phyloP scores from a whole-genome alignment of 306 rosid genomes.

The Lotus japonicus region DNA sequence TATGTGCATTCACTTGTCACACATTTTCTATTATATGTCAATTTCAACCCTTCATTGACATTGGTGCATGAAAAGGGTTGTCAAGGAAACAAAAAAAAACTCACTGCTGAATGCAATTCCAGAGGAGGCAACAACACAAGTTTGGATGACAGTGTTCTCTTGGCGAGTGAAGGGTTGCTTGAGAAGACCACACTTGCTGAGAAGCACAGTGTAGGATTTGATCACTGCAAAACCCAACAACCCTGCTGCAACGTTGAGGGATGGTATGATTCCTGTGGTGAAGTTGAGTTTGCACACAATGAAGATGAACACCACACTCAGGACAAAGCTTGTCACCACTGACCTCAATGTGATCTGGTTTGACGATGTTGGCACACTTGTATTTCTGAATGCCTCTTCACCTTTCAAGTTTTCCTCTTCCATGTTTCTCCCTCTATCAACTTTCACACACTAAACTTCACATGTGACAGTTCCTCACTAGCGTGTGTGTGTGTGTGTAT shows the following conservation, averaged over 20 bases:
- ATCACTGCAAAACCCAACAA: slow-evolving; percentile 61
- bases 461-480: no score
- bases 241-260: slow-evolving; percentile 72
- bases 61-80: not conserved
- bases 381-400: slow-evolving; percentile 41
- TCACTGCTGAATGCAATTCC: slow-evolving; percentile 83
- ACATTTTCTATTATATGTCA: no score
- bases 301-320: slow-evolving; percentile 52
- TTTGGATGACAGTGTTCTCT: slow-evolving; percentile 73
- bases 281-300: slow-evolving; percentile 68
- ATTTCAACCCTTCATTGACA: no score
- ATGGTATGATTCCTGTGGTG: slow-evolving; percentile 69
- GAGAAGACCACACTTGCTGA: slow-evolving; percentile 37
- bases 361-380: slow-evolving; percentile 50
- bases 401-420: slow-evolving; percentile 9
- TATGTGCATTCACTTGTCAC: not conserved
- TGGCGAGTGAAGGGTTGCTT: slow-evolving; percentile 72
- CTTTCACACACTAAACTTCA: not conserved
- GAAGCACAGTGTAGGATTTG: slow-evolving; percentile 38
- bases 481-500: no score
- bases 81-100: not conserved
- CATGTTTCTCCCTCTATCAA: not conserved
- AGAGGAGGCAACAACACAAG: slow-evolving; percentile 77
- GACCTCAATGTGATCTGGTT: slow-evolving; percentile 53
- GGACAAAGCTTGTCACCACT: slow-evolving; percentile 40